phyloP scores from a whole-genome alignment of 805 yeast species.

The Metschnikowia matae region DNA sequence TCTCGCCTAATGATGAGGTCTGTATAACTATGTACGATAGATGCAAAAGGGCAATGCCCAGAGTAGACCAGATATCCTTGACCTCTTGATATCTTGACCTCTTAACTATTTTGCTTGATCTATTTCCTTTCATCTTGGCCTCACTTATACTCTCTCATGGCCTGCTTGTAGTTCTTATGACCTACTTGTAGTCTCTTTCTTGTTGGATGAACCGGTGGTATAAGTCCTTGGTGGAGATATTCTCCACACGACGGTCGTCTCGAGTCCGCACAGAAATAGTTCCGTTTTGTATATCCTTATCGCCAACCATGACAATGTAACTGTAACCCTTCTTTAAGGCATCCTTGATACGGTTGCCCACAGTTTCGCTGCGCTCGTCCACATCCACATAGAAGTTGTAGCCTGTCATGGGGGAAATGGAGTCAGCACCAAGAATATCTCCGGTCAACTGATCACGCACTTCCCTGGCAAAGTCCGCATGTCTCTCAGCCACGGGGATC shows the following conservation, averaged over 20 bases:
- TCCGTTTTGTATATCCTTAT: slow-evolving; percentile 62
- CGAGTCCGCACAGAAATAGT: slow-evolving; percentile 63
- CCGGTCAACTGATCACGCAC: slow-evolving; percentile 46
- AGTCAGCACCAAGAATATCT: slow-evolving; percentile 29
- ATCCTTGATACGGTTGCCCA: slow-evolving; percentile 76
- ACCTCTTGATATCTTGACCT: too few species aligned
- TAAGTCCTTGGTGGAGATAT: slow-evolving; percentile 48
- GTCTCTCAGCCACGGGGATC: slow-evolving; percentile 71
- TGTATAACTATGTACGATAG: slow-evolving; percentile 1
- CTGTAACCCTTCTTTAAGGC: slow-evolving; percentile 72
- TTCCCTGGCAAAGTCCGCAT: slow-evolving; percentile 49
- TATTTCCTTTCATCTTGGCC: background rate
- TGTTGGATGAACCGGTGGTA: slow-evolving; percentile 48
- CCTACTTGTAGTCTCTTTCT: slow-evolving; percentile 46
- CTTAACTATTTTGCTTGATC: too few species aligned
- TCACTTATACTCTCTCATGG: slow-evolving; percentile 33
- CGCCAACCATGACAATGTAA: slow-evolving; percentile 83
- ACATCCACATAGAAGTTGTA: slow-evolving; percentile 70
- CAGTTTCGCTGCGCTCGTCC: slow-evolving; percentile 70
- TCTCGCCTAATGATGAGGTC: background rate
- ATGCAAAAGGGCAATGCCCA: background rate
- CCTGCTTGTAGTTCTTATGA: slow-evolving; percentile 10
- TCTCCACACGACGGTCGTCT: slow-evolving; percentile 42
- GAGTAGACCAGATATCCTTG: background rate
- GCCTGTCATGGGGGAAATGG: slow-evolving; percentile 54